These are phyloP conservation scores for Colletotrichum phormii DNA, from an alignment of 2,329 filamentous ascomycete genomes.

Conservation along the genomic window DNA sequence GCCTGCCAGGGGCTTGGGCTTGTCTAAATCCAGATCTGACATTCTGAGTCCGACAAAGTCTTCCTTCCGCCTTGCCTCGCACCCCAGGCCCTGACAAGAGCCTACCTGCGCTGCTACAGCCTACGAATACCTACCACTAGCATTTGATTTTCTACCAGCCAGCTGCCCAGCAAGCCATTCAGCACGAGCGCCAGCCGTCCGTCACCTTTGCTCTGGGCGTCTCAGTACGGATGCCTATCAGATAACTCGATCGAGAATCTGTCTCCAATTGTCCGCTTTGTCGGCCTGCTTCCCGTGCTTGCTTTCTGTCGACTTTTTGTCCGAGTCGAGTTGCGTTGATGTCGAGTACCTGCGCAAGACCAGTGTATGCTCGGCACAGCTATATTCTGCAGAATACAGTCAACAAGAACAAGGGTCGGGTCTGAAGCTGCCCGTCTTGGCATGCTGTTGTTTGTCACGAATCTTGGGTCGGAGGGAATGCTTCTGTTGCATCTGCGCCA, in stretches of 20 bases:
- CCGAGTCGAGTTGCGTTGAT: not conserved
- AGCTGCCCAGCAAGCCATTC: not conserved
- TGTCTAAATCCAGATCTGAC: constrained; percentile 9
- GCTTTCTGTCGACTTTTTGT: not conserved
- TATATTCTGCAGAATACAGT: not conserved
- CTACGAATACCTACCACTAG: not conserved
- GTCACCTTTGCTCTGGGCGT: not conserved
- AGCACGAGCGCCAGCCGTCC: not conserved
- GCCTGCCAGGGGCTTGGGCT: not conserved
- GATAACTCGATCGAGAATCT: constrained; percentile 12
- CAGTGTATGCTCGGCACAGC: not conserved
- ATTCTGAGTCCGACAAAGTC: constrained; percentile 5
- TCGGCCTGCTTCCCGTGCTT: not conserved
- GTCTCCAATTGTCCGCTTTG: constrained; percentile 13
- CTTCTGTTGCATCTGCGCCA: not conserved
- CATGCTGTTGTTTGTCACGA: not conserved
- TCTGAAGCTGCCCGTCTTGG: not conserved
- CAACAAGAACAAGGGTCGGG: not conserved
- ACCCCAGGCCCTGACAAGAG: not conserved
- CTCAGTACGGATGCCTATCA: not conserved
- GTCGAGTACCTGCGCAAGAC: not conserved
- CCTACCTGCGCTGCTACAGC: too few species aligned
- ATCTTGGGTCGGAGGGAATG: not conserved
- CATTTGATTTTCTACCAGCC: not conserved
- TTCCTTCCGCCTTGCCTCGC: not conserved